Evolutionary conservation across 768 basidiomycete genomes (phyloP).

Genomic region (Boletus sp.): DNA sequence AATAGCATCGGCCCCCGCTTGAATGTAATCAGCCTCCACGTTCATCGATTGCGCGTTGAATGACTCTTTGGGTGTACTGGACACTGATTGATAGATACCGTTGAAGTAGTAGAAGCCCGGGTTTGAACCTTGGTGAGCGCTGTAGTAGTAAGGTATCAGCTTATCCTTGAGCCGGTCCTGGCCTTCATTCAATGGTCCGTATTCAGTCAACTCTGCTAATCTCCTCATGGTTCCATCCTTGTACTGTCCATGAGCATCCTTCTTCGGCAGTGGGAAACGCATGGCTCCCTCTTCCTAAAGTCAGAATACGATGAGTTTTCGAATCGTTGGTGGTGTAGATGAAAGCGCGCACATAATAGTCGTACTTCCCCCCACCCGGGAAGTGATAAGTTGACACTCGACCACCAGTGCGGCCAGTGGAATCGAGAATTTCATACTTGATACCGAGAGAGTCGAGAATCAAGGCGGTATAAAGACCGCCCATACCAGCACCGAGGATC

Average conservation of each 20-base stretch:
- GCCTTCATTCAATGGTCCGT: slow-evolving; percentile 24
- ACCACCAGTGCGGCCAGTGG: slow-evolving; percentile 40
- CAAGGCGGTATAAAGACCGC: slow-evolving; percentile 44
- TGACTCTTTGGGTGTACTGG: neutral
- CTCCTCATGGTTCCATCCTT: slow-evolving; percentile 32
- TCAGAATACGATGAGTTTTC: neutral
- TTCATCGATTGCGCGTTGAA: slow-evolving; percentile 10
- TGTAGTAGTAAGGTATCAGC: slow-evolving; percentile 22
- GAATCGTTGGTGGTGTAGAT: neutral
- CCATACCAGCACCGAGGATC: slow-evolving; percentile 20
- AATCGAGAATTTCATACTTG: slow-evolving; percentile 46
- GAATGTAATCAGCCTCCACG: slow-evolving; percentile 8
- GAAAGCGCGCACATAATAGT: slow-evolving; percentile 36
- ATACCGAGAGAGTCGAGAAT: slow-evolving; percentile 43
- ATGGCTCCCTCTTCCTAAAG: slow-evolving; percentile 40
- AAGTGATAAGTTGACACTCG: slow-evolving; percentile 46
- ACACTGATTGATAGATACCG: neutral
- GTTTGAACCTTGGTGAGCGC: slow-evolving; percentile 7
- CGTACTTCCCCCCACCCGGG: slow-evolving; percentile 24
- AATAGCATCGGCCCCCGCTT: slow-evolving; percentile 20
- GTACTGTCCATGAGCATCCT: slow-evolving; percentile 9
- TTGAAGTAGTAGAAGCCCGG: slow-evolving; percentile 15
- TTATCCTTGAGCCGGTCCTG: slow-evolving; percentile 14
- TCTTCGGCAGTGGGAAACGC: slow-evolving; percentile 34
- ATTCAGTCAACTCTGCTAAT: slow-evolving; percentile 31